Conservation (phyloP, 1,284 basidiomycete species). For the Malassezia arunalokei region DNA sequence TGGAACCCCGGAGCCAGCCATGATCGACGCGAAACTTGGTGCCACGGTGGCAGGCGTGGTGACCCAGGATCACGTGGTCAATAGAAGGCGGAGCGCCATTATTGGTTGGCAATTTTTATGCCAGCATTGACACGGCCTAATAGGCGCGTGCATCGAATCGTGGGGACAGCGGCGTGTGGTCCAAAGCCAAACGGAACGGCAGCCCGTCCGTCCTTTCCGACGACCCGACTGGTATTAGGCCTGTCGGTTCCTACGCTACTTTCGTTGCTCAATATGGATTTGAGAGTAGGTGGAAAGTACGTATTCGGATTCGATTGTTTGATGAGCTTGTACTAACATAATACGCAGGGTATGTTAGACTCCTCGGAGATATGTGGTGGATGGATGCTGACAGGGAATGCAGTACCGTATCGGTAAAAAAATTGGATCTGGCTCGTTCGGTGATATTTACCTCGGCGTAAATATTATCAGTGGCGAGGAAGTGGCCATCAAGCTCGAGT, state of each 20-base stretch:
- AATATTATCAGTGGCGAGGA: conserved; percentile 99
- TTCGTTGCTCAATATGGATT: conserved; percentile 7
- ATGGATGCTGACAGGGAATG: background rate
- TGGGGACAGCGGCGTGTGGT: no score
- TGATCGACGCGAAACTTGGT: no score
- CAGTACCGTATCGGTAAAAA: conserved; percentile 83
- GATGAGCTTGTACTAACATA: conserved; percentile 4
- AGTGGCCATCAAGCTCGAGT: conserved; percentile 99
- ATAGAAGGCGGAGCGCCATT: no score
- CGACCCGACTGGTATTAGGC: background rate
- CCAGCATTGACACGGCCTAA: no score
- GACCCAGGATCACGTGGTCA: no score
- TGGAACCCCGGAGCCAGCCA: no score
- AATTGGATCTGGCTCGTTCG: conserved; percentile 97
- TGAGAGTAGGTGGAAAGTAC: conserved; percentile 18
- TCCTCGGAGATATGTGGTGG: background rate
- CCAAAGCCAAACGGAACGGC: no score
- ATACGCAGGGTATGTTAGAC: conserved; percentile 8
- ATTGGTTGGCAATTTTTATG: no score
- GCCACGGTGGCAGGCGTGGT: no score
- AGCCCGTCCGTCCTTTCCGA: conserved; percentile 1
- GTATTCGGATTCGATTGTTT: background rate
- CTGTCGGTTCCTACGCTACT: background rate
- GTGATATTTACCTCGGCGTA: conserved; percentile 99
- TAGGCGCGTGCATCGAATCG: no score